These are phyloP conservation scores for Testicularia cyperi DNA, from an alignment of 1,284 basidiomycete genomes.

Conservation along the genomic window DNA sequence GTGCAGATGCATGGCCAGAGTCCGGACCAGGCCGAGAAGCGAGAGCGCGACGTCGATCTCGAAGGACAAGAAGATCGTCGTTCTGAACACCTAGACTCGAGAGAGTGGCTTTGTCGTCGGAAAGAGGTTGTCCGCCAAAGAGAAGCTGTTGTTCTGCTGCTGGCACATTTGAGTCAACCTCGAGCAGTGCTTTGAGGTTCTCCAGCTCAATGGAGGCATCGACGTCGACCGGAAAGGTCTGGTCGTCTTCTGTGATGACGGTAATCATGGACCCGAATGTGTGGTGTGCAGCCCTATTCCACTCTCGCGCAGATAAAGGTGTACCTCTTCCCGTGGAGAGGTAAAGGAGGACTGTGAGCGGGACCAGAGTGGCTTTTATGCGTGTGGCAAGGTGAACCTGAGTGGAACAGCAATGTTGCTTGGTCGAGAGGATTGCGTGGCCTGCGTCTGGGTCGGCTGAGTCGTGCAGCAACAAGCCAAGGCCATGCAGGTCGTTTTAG, in stretches of 20 bases:
- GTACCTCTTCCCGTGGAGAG: too few relatives aligned
- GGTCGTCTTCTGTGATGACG: slow-evolving; percentile 46
- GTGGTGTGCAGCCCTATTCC: too few relatives aligned
- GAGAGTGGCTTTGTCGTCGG: slow-evolving; percentile 38
- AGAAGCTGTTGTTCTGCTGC: slow-evolving; percentile 37
- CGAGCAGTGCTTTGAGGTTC: slow-evolving; percentile 52
- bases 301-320: too few relatives aligned
- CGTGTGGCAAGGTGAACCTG: too few relatives aligned
- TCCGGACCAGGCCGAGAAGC: not conserved
- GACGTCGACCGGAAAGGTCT: slow-evolving; percentile 49
- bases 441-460: too few relatives aligned
- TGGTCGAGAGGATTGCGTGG: too few relatives aligned
- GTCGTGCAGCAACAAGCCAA: too few relatives aligned
- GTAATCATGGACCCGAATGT: slow-evolving; percentile 59
- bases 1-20: not conserved
- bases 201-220: slow-evolving; percentile 52
- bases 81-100: slow-evolving; percentile 41
- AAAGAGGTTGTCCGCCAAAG: slow-evolving; percentile 27
- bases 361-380: too few relatives aligned
- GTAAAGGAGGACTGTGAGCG: too few relatives aligned
- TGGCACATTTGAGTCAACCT: slow-evolving; percentile 47
- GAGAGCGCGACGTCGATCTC: slow-evolving; percentile 2
- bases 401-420: too few relatives aligned
- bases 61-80: slow-evolving; percentile 47
- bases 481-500: too few relatives aligned